phyloP scores from a whole-genome alignment of 495 filamentous ascomycete genomes.

The Cairneyella variabilis region DNA sequence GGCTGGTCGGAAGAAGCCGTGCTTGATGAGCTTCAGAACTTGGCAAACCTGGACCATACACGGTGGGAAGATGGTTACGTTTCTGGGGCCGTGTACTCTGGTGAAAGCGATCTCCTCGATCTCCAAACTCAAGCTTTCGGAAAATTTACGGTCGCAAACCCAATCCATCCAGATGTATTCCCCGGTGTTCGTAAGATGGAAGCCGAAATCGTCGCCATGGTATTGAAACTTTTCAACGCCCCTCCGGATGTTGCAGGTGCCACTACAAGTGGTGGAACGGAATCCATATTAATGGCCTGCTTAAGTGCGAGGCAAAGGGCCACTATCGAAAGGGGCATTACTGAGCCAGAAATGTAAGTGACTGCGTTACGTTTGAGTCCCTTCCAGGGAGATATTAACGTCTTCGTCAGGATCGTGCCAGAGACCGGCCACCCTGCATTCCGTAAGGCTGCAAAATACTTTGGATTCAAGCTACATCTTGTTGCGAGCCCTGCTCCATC shows the following conservation, averaged over 20 bases:
- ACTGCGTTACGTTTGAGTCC: conserved; percentile 7
- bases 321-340: conserved; percentile 75
- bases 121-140: conserved; percentile 89
- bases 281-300: conserved; percentile 93
- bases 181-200: conserved; percentile 99
- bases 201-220: conserved; percentile 96
- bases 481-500: conserved; percentile 80
- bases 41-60: conserved; percentile 85
- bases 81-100: conserved; percentile 94
- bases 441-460: conserved; percentile 90
- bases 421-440: conserved; percentile 94
- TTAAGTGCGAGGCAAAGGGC: conserved; percentile 86
- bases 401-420: conserved; percentile 71
- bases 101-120: conserved; percentile 75
- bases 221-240: conserved; percentile 86
- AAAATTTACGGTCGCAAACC: conserved; percentile 89
- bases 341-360: conserved; percentile 87
- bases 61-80: conserved; percentile 95
- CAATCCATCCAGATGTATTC: conserved; percentile 97
- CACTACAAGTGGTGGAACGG: conserved; percentile 88
- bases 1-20: too few species aligned
- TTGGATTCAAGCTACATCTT: conserved; percentile 87
- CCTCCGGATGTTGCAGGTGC: conserved; percentile 82
- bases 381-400: too few species aligned
- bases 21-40: conserved; percentile 74